Evolutionary conservation across 257 asterid species (phyloP).

Genomic region (Fraxinus pennsylvanica): DNA sequence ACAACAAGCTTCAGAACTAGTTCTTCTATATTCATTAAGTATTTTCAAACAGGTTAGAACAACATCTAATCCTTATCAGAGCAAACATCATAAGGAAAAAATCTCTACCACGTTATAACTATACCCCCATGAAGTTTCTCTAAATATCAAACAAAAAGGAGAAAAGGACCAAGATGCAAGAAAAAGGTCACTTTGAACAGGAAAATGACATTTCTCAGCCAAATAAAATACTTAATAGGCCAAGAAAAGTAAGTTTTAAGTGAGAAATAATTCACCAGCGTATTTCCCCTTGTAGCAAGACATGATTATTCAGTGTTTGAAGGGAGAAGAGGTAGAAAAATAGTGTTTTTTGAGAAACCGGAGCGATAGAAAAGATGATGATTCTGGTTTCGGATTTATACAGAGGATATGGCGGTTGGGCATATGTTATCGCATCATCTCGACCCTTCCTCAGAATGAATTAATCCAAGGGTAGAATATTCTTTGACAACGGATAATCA

Average conservation of each 20-base stretch:
- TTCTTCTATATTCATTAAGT: not conserved
- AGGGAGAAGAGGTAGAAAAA: not conserved
- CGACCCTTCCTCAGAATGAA: conserved; percentile 43
- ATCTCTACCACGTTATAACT: not conserved
- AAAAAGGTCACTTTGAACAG: conserved; percentile 10
- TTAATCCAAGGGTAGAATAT: too few relatives aligned
- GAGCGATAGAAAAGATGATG: not conserved
- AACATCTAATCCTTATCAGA: not conserved
- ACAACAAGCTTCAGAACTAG: not conserved
- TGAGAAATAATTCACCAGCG: conserved; percentile 49
- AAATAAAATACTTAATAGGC: not conserved
- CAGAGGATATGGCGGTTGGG: not conserved
- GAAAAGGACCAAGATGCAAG: conserved; percentile 15
- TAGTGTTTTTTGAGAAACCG: not conserved
- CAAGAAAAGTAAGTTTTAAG: not conserved
- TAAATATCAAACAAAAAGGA: not conserved
- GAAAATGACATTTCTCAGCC: not conserved
- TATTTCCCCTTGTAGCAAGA: conserved; percentile 83
- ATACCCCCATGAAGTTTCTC: not conserved
- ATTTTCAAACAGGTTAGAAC: not conserved
- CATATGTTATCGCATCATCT: conserved; percentile 35
- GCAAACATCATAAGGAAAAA: conserved; percentile 5
- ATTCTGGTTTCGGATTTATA: conserved; percentile 31
- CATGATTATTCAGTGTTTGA: conserved; percentile 35
- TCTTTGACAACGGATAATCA: too few relatives aligned